Percentiles rank a stretch among this genome's conserved stretches.
These are phyloP conservation scores for Russula emetica DNA, from an alignment of 768 basidiomycete genomes.

Conservation along the genomic window DNA sequence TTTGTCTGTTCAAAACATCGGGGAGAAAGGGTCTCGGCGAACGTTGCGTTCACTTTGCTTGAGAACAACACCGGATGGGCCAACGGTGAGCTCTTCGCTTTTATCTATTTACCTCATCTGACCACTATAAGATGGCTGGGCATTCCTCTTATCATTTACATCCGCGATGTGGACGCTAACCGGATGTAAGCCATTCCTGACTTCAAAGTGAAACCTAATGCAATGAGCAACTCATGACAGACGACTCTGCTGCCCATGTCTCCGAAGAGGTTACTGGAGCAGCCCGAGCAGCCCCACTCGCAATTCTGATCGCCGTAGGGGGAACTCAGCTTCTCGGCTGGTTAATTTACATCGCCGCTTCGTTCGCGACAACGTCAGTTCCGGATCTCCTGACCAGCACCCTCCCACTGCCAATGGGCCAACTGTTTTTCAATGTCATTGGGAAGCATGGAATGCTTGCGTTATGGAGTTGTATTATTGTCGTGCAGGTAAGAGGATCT, in stretches of 20 bases:
- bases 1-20: conserved; percentile 50
- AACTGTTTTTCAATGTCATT: conserved; percentile 59
- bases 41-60: conserved; percentile 62
- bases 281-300: conserved; percentile 58
- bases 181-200: conserved; percentile 48
- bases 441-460: conserved; percentile 69
- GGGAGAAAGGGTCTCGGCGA: conserved; percentile 52
- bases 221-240: conserved; percentile 35
- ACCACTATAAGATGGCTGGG: conserved; percentile 56
- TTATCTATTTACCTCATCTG: not conserved
- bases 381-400: conserved; percentile 43
- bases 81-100: conserved; percentile 43
- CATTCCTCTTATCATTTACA: conserved; percentile 67
- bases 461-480: conserved; percentile 67
- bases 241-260: conserved; percentile 74
- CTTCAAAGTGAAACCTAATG: not conserved
- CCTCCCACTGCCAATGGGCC: conserved; percentile 67
- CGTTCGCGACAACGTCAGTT: conserved; percentile 58
- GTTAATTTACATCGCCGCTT: conserved; percentile 60
- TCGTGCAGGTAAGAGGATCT: conserved; percentile 45
- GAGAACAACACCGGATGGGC: conserved; percentile 71
- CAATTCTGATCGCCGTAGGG: conserved; percentile 61
- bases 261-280: conserved; percentile 69
- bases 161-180: conserved; percentile 79
- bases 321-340: conserved; percentile 60